phyloP scores from a whole-genome alignment of 495 filamentous ascomycete genomes.

The Penicillium arizonense region DNA sequence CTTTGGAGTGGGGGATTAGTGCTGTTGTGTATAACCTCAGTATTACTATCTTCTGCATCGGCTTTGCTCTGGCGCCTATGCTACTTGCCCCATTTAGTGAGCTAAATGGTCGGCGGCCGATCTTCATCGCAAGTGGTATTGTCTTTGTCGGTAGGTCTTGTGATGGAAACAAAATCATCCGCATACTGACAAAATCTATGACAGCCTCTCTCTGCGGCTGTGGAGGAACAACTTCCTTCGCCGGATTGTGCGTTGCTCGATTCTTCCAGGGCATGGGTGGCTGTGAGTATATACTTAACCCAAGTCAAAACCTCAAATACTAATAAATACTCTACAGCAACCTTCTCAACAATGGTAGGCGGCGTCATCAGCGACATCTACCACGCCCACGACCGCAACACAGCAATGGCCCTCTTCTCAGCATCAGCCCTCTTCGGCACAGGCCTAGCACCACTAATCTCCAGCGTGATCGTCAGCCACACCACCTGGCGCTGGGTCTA shows the following conservation, averaged over 20 bases:
- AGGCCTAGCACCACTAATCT: slow-evolving; percentile 73
- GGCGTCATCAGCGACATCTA: slow-evolving; percentile 91
- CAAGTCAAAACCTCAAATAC: not conserved
- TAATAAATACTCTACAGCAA: slow-evolving; percentile 34
- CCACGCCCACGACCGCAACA: slow-evolving; percentile 74
- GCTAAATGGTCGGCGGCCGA: slow-evolving; percentile 77
- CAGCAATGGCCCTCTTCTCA: slow-evolving; percentile 86
- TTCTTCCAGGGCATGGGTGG: slow-evolving; percentile 74
- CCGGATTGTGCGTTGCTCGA: slow-evolving; percentile 73
- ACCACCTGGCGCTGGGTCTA: slow-evolving; percentile 86
- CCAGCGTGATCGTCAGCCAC: slow-evolving; percentile 66
- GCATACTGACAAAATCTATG: slow-evolving; percentile 5
- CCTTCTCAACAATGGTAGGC: slow-evolving; percentile 90
- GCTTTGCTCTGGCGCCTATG: slow-evolving; percentile 88
- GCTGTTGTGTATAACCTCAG: slow-evolving; percentile 67
- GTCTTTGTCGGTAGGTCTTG: slow-evolving; percentile 54
- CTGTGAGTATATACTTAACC: slow-evolving; percentile 33
- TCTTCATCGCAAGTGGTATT: slow-evolving; percentile 72
- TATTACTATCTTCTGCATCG: slow-evolving; percentile 78
- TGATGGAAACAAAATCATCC: not conserved
- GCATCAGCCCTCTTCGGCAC: slow-evolving; percentile 76
- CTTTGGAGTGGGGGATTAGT: slow-evolving; percentile 59
- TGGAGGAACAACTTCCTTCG: slow-evolving; percentile 67
- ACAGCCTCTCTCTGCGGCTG: slow-evolving; percentile 69
- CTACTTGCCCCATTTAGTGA: slow-evolving; percentile 87